phyloP scores from a whole-genome alignment of 768 basidiomycete genomes.

The Serendipita vermifera region DNA sequence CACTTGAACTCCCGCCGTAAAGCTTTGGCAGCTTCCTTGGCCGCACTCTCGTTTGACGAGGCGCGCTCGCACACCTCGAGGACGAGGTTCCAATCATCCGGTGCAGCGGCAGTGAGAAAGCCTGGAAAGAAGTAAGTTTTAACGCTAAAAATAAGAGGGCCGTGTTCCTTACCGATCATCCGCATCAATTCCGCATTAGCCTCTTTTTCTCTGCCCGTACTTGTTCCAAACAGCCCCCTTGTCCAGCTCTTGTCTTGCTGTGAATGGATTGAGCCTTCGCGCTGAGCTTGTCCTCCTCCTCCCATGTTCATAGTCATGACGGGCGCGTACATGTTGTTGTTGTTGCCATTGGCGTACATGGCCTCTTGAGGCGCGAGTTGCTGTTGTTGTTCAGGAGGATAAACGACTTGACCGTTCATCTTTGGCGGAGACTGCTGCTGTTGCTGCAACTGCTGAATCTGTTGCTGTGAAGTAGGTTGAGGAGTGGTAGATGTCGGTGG shows the following conservation, averaged over 20 bases:
- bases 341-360: background rate
- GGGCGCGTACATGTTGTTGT: background rate
- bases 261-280: constrained; percentile 1
- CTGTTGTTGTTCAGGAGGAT: constrained; percentile 6
- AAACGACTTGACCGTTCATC: background rate
- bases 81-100: constrained; percentile 72
- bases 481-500: background rate
- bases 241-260: constrained; percentile 1
- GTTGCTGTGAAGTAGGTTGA: constrained; percentile 4
- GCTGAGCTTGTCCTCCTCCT: background rate
- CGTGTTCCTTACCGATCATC: constrained; percentile 16
- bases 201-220: background rate
- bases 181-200: constrained; percentile 17
- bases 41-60: constrained; percentile 52
- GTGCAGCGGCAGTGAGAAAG: constrained; percentile 21
- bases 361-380: background rate
- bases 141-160: background rate
- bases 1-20: constrained; percentile 79
- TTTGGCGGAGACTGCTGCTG: background rate
- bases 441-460: background rate
- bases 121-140: constrained; percentile 4
- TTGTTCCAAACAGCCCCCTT: background rate
- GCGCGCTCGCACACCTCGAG: constrained; percentile 79
- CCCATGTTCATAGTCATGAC: background rate
- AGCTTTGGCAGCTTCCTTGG: constrained; percentile 75